Evolutionary conservation across 768 basidiomycete species (phyloP), one percentile per base, ranked within the genome.

Genomic region (Tulasnella sp.): DNA sequence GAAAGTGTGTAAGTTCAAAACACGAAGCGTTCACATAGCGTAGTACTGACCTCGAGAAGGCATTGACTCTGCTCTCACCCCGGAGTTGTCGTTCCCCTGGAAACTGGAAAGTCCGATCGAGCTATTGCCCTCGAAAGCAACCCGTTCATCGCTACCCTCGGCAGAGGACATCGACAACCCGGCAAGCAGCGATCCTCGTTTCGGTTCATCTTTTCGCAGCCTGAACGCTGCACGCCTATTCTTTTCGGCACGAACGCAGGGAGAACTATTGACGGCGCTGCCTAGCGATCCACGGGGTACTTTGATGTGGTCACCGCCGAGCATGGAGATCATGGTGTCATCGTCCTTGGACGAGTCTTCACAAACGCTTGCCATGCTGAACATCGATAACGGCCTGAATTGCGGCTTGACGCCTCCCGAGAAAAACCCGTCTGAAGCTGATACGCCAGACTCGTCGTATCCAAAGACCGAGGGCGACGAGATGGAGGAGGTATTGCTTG

Each of bases 281-380:
- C 85, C 87, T 11, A 90, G 81, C 0, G 91, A 91, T 14, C 83
- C 81, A 37, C 90, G 87, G 26, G 71, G 71, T 9, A 72, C 62
- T 35, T 88, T 87, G 67, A 90, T 87, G 69, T 87, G 89, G 2
- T 89, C 90, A 69, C 90, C 91, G 65, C 89, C 91, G 39, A 92
- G 81, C 90, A 93, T 92, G 42, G 85, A 86, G 63, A 92, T 89
- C 90, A 92, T 91, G 0, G 92, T 92, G 75, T 92, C 91, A 73
- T 91, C 89, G 34, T 92, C 90, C 74, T 83, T 83, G 59, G 80
- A 79, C 0, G 87, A 84, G 52, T 59, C n/a, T n/a, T n/a, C 86
- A 44, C 86, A 84, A 22, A 73, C 67, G 69, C 79, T 80, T 22
- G 72, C 80, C 40, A 85, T 80, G 76, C 89, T 92, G 68, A 87